Evolutionary conservation across 2,329 filamentous ascomycete species (phyloP), one percentile per base, ranked within the genome.

Genomic region (Xylaria sp.): DNA sequence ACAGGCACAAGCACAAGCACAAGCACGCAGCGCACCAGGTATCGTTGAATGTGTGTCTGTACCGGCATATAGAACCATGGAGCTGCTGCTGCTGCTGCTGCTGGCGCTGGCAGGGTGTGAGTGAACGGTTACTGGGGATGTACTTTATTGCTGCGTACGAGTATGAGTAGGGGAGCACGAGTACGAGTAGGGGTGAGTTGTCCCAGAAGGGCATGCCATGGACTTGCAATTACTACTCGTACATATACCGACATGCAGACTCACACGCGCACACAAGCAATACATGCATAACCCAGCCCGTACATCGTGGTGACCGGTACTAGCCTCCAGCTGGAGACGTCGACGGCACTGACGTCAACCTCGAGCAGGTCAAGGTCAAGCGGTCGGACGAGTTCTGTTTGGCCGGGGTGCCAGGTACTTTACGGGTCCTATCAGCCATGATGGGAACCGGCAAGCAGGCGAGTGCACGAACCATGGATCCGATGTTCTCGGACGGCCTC

Each of bases 21-120:
- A 30, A 30, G 23, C 23, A 30, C 23, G 23, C 23, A 30, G 23
- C 23, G 23, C 23, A 30, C 23, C 23, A 30, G 23, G 23, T 30
- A 4, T 30, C 23, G 23, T 30, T 30, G 23, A 30, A 30, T 30
- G 23, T 30, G 23, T 30, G 23, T 30, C 23, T 30, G 23, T 30
- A 30, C 23, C 23, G 23, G 58, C 60, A 62, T 60, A 49, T 47
- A 34, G 37, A 37, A 50, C 30, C 53, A 57, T 53, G 8, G 52
- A 30, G 23, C 23, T 30, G 23, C 23, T 16, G 16, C 16, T 16
- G 16, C 16, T 16, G 16, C 16, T 16, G 16, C 16, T 30, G 23
- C 23, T 30, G 23, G 23, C 23, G 23, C 39, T 52, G 46, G n/a
- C 46, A 18, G 16, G 46, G 46, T 18, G 42, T n/a, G 42, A n/a